Evolutionary conservation across 1,284 basidiomycete species (phyloP), one percentile per base, ranked within the genome.

Genomic region (Trichosporon faecale): DNA sequence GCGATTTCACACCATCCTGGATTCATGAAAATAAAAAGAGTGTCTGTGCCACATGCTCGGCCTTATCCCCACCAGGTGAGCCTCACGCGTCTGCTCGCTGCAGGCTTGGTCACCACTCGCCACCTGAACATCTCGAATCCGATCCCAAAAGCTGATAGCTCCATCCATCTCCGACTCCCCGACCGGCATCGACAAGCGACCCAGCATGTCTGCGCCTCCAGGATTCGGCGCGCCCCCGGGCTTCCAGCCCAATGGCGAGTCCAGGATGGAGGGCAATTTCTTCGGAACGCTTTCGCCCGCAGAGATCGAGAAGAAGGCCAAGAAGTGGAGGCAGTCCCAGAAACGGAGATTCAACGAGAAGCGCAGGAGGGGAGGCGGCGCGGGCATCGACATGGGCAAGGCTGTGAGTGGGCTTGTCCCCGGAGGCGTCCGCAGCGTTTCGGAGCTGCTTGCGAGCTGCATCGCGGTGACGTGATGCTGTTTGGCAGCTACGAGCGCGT

Each of bases 241-340:
- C 27, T 63, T 40, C 14, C 76, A 77, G 66, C 74, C 77, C 14
- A 77, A 79, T 61, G 71, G 70, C 57, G 74, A 69, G 65, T 73
- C 69, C 52, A 68, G 76, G 71, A 79, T 80, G 79, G 81, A 82
- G 64, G 81, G 81, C 46, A 77, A 82, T 72, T 82, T 82, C 66
- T 79, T 82, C 67, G 80, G 80, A 46, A 76, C 79, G 46, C 72
- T 85, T 49, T 77, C 79, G 57, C 77, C 76, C 18, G 81, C 78
- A n/a, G 82, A 84, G 71, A 81, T 84, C 69, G 82, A 80, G 70
- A 82, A 82, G 73, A 85, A 85, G 78, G 80, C 81, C 18, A 77
- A 80, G 69, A 84, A 84, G 77, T 85, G 84, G 84, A 76, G 83
- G 64, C 76, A 78, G 68, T 71, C 69, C 18, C 82, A 83, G 74